Evolutionary conservation across 345 rosid genomes (phyloP).

Genomic region (Lenwebbia sp.): DNA sequence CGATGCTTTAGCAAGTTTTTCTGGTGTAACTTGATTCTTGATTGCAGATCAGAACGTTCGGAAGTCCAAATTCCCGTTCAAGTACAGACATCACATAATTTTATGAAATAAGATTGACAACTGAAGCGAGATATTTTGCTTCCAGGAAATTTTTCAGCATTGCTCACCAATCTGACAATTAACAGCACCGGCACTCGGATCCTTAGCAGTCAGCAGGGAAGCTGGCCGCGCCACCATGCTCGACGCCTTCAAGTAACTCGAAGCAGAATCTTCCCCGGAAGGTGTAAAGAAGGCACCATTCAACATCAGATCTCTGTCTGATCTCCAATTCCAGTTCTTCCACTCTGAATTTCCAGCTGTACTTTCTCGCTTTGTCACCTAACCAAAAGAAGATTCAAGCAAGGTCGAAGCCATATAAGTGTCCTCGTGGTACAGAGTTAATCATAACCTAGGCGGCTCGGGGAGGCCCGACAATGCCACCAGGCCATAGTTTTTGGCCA

Average conservation of each 20-base stretch:
- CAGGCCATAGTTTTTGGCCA: background rate
- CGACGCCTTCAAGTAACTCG: conserved; percentile 40
- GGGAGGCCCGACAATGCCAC: background rate
- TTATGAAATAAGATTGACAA: background rate
- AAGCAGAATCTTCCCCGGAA: conserved; percentile 38
- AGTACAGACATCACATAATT: background rate
- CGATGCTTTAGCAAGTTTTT: background rate
- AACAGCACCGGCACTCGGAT: conserved; percentile 39
- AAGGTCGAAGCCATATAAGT: background rate
- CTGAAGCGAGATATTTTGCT: background rate
- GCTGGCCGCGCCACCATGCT: conserved; percentile 64
- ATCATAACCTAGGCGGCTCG: background rate
- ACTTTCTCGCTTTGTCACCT: conserved; percentile 55
- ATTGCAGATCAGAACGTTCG: background rate
- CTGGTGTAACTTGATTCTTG: background rate
- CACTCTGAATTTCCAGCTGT: conserved; percentile 17
- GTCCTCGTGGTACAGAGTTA: background rate
- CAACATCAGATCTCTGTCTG: conserved; percentile 47
- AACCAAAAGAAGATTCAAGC: background rate
- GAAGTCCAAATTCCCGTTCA: background rate
- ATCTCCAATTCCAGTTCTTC: conserved; percentile 68
- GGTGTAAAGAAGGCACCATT: conserved; percentile 57
- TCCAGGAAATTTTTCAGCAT: conserved; percentile 19
- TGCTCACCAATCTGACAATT: conserved; percentile 27
- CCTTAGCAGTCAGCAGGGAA: conserved; percentile 19